A percentile compares a stretch with the other conserved stretches of the same genome.
Evolutionary conservation across 1,284 basidiomycete genomes (phyloP).

Genomic region (Tranzscheliella williamsii): DNA sequence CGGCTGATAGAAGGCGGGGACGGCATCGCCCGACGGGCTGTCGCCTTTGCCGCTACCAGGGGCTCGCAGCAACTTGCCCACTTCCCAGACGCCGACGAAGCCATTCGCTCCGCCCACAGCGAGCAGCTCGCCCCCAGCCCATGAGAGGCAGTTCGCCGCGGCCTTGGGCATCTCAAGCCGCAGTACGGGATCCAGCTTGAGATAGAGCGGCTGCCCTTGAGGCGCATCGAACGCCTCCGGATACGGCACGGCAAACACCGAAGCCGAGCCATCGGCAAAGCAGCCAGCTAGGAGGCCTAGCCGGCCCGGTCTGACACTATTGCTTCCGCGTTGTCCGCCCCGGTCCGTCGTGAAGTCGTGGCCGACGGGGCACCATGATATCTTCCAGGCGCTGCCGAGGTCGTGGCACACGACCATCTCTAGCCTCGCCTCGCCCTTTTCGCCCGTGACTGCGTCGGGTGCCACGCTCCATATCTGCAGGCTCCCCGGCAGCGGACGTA

Average conservation of each 20-base stretch:
- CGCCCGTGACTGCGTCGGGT: constrained; percentile 3
- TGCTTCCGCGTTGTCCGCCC: background rate
- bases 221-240: constrained; percentile 3
- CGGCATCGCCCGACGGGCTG: background rate
- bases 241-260: constrained; percentile 28
- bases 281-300: constrained; percentile 35
- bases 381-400: constrained; percentile 12
- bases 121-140: constrained; percentile 35
- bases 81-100: constrained; percentile 28
- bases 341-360: constrained; percentile 5
- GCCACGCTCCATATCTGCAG: constrained; percentile 44
- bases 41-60: background rate
- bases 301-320: background rate
- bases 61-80: constrained; percentile 10
- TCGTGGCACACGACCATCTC: constrained; percentile 36
- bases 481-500: constrained; percentile 3
- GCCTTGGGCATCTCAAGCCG: constrained; percentile 9
- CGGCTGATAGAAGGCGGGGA: constrained; percentile 9
- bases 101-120: constrained; percentile 30
- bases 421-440: constrained; percentile 19
- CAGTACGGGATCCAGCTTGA: constrained; percentile 23
- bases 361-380: constrained; percentile 33
- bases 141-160: constrained; percentile 13
- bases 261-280: constrained; percentile 33
- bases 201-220: background rate